Evolutionary conservation across 2,329 filamentous ascomycete species (phyloP), one percentile per base, ranked within the genome.

Genomic region (Exophiala dermatitidis): DNA sequence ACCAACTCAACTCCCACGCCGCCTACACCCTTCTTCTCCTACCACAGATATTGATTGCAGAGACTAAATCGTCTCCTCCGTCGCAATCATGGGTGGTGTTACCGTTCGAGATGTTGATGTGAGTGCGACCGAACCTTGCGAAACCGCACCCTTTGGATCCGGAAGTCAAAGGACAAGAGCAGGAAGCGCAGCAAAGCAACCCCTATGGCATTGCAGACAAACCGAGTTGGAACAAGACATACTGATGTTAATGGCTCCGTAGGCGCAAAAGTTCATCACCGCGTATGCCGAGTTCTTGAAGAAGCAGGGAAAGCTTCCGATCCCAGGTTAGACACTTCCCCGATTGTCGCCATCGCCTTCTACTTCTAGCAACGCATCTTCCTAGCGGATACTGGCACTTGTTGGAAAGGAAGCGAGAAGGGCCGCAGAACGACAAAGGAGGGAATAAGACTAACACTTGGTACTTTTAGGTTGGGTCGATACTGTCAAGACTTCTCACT

Each of bases 401-500:
- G 19, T 19, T 19, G 19, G 19, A 19, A 19, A 19, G 19, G 19
- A 19, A 19, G 38, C 38, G 19, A 26, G 9, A 26, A 41, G 26
- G 38, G 38, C 12, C 1, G 10, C 26, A 28, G 38, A 41, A 12
- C 1, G 4, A 10, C 36, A 43, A 33, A 37, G 37, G 9, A n/a
- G 1, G 34, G 44, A 33, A 31, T 6, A 32, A 28, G 7, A 50
- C 60, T 62, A 40, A 60, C 52, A 46, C 28, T 2, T 38, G 10
- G 5, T 10, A 31, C 8, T 12, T 42, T 52, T 52, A 94, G 90
- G 89, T 81, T 97, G 91, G 91, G 91, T 96, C 75, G 93, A 98
- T 75, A 96, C 91, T 71, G 93, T 97, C 80, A 98, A 98, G 87
- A 96, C 91, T 67, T 91, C 89, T 70, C 82, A 85, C 73, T 86